Base-by-base conservation (phyloP, 1,284 basidiomycete genomes). In the Cutaneotrichosporon dermatis region DNA sequence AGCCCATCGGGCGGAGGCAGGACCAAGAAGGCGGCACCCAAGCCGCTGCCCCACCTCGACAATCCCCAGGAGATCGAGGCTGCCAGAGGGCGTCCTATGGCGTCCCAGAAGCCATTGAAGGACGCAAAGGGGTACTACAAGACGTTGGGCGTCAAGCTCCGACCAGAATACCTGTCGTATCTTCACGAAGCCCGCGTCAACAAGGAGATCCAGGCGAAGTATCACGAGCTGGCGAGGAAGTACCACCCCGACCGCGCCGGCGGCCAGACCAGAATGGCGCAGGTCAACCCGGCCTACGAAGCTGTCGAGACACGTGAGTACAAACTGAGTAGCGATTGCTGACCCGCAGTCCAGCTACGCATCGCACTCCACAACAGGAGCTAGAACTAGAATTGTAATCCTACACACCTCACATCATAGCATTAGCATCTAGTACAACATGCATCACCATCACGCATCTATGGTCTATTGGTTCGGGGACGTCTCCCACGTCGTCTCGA, bases 401-500 rank as follows among this genome's bases (percentile, higher is more conserved):
- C 25, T 40, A 40, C 9, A 40, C 39, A 40, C 39, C 39, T 25
- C 25, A 40, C 39, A 40, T 8, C 39, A 40, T 40, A 40, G 39
- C 39, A 25, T 25, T 25, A 25, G 25, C 25, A 25, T 25, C 25
- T 25, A 25, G 51, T 53, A 53, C 51, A 55, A 40, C 39, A 55
- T 55, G 54, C 54, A 55, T 52, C 41, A 6, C 13, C 42, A 25
- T 25, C 25, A 25, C 25, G 25, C 25, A 25, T 25, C 25, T 25
- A 25, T 36, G 2, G 15, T 35, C 45, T 50, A 40, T 7, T 4
- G 3, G 4, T 7, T 10, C 15, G 42, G 57, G 57, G 44, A 44
- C 11, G 70, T 76, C 34, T 73, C 77, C 77, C 77, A 79, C 4
- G 69, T 59, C 6, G 89, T 87, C 75, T 90, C 88, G 62, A 96